Evolutionary conservation across 306 rosid genomes (phyloP), one percentile per base, ranked within the genome.

Genomic region (Gillenia trifoliata): DNA sequence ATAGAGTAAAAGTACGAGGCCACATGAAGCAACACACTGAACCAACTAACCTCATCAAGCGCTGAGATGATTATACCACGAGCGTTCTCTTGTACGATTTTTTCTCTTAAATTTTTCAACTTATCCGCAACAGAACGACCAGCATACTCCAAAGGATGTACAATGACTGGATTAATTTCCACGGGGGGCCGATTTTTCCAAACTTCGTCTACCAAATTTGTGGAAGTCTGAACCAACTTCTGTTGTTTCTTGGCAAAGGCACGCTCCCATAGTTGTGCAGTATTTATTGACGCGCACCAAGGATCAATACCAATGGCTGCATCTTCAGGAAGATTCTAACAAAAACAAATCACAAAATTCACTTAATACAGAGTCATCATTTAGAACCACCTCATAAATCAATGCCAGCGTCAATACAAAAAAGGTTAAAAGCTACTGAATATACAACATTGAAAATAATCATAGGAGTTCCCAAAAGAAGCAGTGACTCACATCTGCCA

Each of bases 121-220:
- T 95, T 95, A 66, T 92, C 96, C 25, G 70, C 84, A 60, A 89
- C 93, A 74, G 99, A 90, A 69, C 89, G 72, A 70, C 98, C 98
- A 26, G 99, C 83, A 70, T 79, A 95, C 69, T 90, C 82, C 85
- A 90, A 34, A 41, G 89, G 85, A 11, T 95, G 99, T 75, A 92
- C 78, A 66, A 63, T 63, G 28, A 86, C 92, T 43, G 97, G 86
- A 80, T 87, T 90, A 68, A 80, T 71, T 81, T 84, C 89, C 66
- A 40, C 76, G 3, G 85, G 86, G 11, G 98, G 97, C 28, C 85
- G 96, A 67, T 68, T 81, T 82, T 72, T 80, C 99, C 99, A 95
- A 50, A 92, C 96, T 82, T 95, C 96, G 85, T 95, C 98, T 5
- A 95, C 92, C 85, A 95, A 90, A 87, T 95, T 92, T 75, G 49